These are phyloP conservation scores for Malus fusca DNA, from an alignment of 306 rosid species.

Conservation along the genomic window DNA sequence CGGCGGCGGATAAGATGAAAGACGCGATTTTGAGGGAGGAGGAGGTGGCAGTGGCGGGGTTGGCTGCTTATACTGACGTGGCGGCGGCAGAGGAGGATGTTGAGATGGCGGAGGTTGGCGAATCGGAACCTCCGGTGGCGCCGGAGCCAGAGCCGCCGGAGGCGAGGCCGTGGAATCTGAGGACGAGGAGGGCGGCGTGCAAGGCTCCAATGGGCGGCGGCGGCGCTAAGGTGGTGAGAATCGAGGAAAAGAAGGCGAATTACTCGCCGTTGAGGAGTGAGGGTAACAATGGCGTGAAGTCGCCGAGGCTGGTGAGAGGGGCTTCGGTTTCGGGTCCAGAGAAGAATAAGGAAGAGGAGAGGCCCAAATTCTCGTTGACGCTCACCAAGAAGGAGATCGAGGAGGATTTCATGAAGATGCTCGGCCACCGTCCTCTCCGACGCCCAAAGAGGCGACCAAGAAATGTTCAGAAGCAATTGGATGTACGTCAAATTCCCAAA, in stretches of 20 bases:
- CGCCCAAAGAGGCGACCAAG: conserved; percentile 61
- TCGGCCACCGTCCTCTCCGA: conserved; percentile 56
- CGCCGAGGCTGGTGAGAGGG: conserved; percentile 34
- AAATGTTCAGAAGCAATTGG: conserved; percentile 52
- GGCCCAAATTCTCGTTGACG: conserved; percentile 36
- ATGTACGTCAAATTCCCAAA: conserved; percentile 32
- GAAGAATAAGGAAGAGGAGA: conserved; percentile 27
- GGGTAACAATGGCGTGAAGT: conserved; percentile 25
- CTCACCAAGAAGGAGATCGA: conserved; percentile 61
- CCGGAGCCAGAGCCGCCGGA: conserved; percentile 1
- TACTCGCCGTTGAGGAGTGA: conserved; percentile 45
- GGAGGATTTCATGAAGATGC: conserved; percentile 56
- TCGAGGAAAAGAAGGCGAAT: conserved; percentile 43
- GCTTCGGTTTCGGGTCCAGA: conserved; percentile 17
- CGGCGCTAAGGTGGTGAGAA: conserved; percentile 36
- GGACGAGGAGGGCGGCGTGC: conserved; percentile 51
- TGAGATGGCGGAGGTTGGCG: conserved; percentile 1
- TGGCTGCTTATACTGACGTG: not conserved
- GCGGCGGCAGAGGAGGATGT: conserved; percentile 11
- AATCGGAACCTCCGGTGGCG: not conserved
- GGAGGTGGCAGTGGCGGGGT: conserved; percentile 8
- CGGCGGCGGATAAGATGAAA: conserved; percentile 59
- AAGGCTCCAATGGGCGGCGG: conserved; percentile 38
- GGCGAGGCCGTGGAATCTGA: conserved; percentile 65
- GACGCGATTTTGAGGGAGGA: conserved; percentile 51